phyloP scores from a whole-genome alignment of 441 rosid genomes.

The Mallotus repandus region DNA sequence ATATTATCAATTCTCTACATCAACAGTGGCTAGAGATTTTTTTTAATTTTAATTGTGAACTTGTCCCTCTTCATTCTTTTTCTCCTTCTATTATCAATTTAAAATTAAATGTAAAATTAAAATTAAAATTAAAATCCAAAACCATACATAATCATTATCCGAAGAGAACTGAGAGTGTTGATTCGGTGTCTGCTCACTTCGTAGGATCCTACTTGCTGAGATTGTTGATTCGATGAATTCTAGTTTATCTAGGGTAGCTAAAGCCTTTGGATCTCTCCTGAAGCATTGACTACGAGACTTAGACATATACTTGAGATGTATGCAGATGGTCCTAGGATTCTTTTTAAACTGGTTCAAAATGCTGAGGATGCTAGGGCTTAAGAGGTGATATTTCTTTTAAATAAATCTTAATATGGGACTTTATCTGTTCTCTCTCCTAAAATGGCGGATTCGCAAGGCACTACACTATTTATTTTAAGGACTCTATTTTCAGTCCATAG shows the following conservation, averaged over 20 bases:
- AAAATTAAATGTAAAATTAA: too few relatives aligned
- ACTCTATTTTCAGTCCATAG: slow-evolving; percentile 91
- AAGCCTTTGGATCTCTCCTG: slow-evolving; percentile 99
- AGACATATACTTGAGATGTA: slow-evolving; percentile 99
- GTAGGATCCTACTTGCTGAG: slow-evolving; percentile 75
- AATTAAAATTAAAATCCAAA: too few relatives aligned
- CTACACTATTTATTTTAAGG: slow-evolving; percentile 95
- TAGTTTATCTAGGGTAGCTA: slow-evolving; percentile 93
- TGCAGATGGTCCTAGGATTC: slow-evolving; percentile 99
- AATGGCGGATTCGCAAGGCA: slow-evolving; percentile 99
- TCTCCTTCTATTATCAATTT: too few relatives aligned
- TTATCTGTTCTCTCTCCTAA: slow-evolving; percentile 98
- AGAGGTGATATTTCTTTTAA: slow-evolving; percentile 89
- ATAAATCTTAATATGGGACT: slow-evolving; percentile 93
- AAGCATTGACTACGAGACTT: slow-evolving; percentile 95
- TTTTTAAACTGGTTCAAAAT: slow-evolving; percentile 94
- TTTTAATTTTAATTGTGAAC: too few relatives aligned
- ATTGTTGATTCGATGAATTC: slow-evolving; percentile 98
- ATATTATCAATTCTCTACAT: too few relatives aligned
- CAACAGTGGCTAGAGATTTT: too few relatives aligned
- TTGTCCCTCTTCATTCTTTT: too few relatives aligned
- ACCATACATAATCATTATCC: too few relatives aligned
- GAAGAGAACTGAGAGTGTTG: too few relatives aligned
- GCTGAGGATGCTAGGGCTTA: slow-evolving; percentile 99
- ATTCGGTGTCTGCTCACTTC: too few relatives aligned